Conservation (phyloP, 140 eudicot species). For the Anethum foeniculum region DNA sequence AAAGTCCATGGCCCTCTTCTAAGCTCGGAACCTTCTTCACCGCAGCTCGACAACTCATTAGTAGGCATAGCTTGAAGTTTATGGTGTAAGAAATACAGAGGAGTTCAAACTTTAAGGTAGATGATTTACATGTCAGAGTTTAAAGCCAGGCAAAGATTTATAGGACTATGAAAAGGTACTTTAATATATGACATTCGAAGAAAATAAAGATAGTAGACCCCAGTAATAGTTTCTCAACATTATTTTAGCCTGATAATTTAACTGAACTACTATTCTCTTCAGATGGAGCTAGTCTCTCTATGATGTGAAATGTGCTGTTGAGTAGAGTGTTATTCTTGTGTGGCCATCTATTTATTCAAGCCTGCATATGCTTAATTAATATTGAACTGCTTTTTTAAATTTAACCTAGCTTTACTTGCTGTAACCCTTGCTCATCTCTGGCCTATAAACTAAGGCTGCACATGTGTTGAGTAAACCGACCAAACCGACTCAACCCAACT, state of each 20-base stretch:
- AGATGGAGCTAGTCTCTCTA: conserved; percentile 25
- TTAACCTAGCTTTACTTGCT: neutral
- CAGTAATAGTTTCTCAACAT: conserved; percentile 22
- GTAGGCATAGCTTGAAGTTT: conserved; percentile 17
- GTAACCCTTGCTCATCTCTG: neutral
- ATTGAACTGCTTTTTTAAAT: neutral
- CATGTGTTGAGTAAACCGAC: too few species aligned
- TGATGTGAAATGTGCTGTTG: conserved; percentile 18
- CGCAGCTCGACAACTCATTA: conserved; percentile 20
- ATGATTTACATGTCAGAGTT: conserved; percentile 34
- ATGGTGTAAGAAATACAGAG: conserved; percentile 8
- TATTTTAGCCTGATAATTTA: conserved; percentile 9
- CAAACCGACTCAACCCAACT: too few species aligned
- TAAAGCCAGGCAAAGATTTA: conserved; percentile 35
- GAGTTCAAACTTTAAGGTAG: conserved; percentile 13
- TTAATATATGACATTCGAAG: neutral
- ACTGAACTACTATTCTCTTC: conserved; percentile 30
- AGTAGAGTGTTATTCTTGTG: conserved; percentile 32
- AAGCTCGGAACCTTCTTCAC: conserved; percentile 33
- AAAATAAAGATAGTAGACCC: conserved; percentile 17
- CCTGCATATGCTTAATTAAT: conserved; percentile 11
- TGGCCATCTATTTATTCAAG: conserved; percentile 26
- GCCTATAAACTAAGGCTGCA: neutral
- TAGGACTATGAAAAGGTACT: conserved; percentile 19
- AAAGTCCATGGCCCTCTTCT: conserved; percentile 66